A percentile compares a stretch with the other conserved stretches of the same genome.
These are phyloP conservation scores for Quercus tomentella DNA, from an alignment of 331 rosid genomes.

Conservation along the genomic window DNA sequence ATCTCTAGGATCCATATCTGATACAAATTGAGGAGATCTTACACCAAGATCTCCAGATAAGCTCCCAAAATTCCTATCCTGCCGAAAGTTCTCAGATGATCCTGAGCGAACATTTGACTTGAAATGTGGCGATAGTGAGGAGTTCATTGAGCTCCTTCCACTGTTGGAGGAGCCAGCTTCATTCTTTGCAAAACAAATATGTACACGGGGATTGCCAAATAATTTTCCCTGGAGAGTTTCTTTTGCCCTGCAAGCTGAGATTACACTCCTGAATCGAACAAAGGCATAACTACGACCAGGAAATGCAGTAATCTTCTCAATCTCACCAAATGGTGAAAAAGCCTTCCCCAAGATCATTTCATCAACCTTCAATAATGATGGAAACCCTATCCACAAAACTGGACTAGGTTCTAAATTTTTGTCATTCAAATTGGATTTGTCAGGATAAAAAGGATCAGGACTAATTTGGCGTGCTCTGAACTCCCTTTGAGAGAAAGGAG, in stretches of 20 bases:
- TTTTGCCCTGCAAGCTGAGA: constrained; percentile 73
- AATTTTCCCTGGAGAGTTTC: constrained; percentile 81
- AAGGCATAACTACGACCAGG: constrained; percentile 97
- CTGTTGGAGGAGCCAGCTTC: constrained; percentile 67
- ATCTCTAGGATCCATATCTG: constrained; percentile 48
- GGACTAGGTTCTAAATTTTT: constrained; percentile 86
- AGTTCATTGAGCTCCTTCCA: constrained; percentile 60
- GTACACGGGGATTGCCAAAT: constrained; percentile 93
- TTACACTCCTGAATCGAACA: constrained; percentile 64
- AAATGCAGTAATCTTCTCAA: constrained; percentile 85
- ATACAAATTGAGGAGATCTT: constrained; percentile 50
- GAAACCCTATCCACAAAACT: constrained; percentile 97
- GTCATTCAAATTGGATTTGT: constrained; percentile 61
- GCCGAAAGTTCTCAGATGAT: constrained; percentile 44
- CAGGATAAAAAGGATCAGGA: constrained; percentile 57
- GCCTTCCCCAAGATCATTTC: constrained; percentile 67
- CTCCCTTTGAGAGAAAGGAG: constrained; percentile 69
- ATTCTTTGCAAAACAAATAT: constrained; percentile 92
- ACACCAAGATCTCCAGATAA: constrained; percentile 34
- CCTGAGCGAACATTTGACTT: constrained; percentile 44
- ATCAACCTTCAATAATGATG: constrained; percentile 78
- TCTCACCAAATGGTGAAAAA: constrained; percentile 88
- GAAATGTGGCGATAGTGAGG: constrained; percentile 54
- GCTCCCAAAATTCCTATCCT: constrained; percentile 41
- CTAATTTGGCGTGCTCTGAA: constrained; percentile 52